A percentile compares a stretch with the other conserved stretches of the same genome.
Conservation (phyloP, 352 stramenopile species). For the Stramenopiles sp. region DNA sequence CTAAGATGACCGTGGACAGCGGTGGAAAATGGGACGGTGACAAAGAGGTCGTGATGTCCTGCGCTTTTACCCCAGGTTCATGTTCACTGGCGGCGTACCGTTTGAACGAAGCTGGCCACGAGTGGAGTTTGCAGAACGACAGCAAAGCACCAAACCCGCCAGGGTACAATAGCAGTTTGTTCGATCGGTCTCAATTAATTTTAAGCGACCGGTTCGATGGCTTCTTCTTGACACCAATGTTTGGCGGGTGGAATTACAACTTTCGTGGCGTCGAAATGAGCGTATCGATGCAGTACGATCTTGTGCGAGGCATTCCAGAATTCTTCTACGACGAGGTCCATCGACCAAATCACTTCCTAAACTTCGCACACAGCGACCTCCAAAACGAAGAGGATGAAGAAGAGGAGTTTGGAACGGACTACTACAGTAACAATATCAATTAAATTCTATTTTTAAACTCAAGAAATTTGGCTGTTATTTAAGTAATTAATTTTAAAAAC, state of each 20-base stretch:
- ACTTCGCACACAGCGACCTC: too few relatives aligned
- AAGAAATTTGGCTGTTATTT: too few relatives aligned
- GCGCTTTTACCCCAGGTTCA: constrained; percentile 94
- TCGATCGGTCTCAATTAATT: constrained; percentile 98
- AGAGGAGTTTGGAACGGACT: too few relatives aligned
- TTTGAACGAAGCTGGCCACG: constrained; percentile 79
- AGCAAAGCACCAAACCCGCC: constrained; percentile 63
- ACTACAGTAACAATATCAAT: too few relatives aligned
- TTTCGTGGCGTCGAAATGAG: constrained; percentile 98
- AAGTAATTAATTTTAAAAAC: too few relatives aligned
- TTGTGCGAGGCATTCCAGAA: constrained; percentile 94
- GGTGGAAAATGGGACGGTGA: constrained; percentile 86
- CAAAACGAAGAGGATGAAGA: too few relatives aligned
- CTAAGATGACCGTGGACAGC: constrained; percentile 89
- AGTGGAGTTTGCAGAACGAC: constrained; percentile 96
- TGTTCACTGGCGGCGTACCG: constrained; percentile 97
- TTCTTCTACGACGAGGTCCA: constrained; percentile 95
- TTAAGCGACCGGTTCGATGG: constrained; percentile 95
- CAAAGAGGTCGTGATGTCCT: constrained; percentile 92
- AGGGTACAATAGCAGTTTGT: constrained; percentile 79
- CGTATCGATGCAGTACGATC: constrained; percentile 85
- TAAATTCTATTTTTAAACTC: too few relatives aligned
- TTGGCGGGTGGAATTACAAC: constrained; percentile 99
- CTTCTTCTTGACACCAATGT: constrained; percentile 97
- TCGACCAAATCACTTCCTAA: constrained; percentile 95